Conservation (phyloP, 2,329 filamentous ascomycete genomes). For the Epichloe typhina region DNA sequence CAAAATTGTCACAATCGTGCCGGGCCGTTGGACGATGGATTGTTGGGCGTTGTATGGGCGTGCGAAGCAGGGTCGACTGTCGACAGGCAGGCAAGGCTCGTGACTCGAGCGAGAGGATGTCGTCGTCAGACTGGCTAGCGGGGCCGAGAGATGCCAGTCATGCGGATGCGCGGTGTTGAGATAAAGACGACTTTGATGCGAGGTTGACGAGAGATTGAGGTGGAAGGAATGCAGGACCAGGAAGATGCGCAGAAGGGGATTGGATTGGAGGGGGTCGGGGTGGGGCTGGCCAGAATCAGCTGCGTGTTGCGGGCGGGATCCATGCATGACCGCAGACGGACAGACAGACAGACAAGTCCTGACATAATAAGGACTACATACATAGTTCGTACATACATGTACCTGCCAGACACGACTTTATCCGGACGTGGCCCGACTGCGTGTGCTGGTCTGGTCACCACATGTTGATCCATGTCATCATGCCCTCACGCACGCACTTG, state of each 20-base stretch:
- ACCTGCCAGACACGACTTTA: too few relatives aligned
- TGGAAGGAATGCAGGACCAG: background rate
- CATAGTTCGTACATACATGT: too few relatives aligned
- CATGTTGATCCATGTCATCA: too few relatives aligned
- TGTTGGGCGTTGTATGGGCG: background rate
- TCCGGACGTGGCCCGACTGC: too few relatives aligned
- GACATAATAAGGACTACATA: too few relatives aligned
- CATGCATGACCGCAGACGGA: too few relatives aligned
- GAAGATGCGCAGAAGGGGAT: background rate
- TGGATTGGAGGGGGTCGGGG: background rate
- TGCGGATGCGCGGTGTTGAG: background rate
- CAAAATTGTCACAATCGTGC: constrained; percentile 9
- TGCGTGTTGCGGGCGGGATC: too few relatives aligned
- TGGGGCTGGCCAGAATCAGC: background rate
- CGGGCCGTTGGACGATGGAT: background rate
- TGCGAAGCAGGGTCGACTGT: too few relatives aligned
- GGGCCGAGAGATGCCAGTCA: background rate
- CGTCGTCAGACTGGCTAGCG: background rate
- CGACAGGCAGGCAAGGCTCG: background rate
- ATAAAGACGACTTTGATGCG: background rate
- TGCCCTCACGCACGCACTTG: too few relatives aligned
- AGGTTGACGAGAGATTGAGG: background rate
- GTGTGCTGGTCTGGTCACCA: too few relatives aligned
- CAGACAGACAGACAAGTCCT: too few relatives aligned
- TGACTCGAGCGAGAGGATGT: background rate